Evolutionary conservation across 2,329 filamentous ascomycete genomes (phyloP), one percentile per base, ranked within the genome.

Genomic region (Xylariaceae sp.): DNA sequence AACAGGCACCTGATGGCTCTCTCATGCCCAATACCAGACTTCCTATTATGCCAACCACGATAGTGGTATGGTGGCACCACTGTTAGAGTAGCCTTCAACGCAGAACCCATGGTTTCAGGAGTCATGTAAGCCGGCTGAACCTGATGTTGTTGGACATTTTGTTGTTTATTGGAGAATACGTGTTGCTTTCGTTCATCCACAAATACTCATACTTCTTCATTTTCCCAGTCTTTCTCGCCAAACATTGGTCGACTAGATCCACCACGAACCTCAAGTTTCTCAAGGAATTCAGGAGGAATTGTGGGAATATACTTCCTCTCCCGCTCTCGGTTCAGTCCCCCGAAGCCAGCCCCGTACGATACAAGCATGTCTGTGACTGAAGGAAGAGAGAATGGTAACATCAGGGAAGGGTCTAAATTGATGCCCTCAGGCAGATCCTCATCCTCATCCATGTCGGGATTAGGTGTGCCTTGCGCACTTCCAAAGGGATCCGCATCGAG

Each of bases 291-390:
- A 0, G 91, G 85, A 16, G 93, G 92, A 42, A 98, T 88, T 0
- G 88, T 95, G 2, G 93, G 93, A 37, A 95, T 94, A 65, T 98
- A 98, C 69, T 95, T 95, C 55, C 89, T 78, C 66, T 94, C 93
- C 45, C 90, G 78, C 67, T 97, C 93, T 51, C 86, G 79, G 69
- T 98, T 95, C 37, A 93, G 73, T 0, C 93, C 93, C 5, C 93
- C 93, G 60, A 97, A 93, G 0, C 93, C 93, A 11, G 93, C 91
- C 1, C 93, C 93, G 60, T 94, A 98, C 55, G 85, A 92, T 38
- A 98, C 82, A 38, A 97, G 77, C 93, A 98, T 98, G 65, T 98
- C 93, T 21, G 91, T 97, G 46, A 89, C 93, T 2, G 92, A 95
- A 2, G 93, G 93, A 22, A 98, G 74, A n/a, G 86, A 86, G 64